Conservation (phyloP, 352 stramenopile genomes). For the Phytophthora palmivora region DNA sequence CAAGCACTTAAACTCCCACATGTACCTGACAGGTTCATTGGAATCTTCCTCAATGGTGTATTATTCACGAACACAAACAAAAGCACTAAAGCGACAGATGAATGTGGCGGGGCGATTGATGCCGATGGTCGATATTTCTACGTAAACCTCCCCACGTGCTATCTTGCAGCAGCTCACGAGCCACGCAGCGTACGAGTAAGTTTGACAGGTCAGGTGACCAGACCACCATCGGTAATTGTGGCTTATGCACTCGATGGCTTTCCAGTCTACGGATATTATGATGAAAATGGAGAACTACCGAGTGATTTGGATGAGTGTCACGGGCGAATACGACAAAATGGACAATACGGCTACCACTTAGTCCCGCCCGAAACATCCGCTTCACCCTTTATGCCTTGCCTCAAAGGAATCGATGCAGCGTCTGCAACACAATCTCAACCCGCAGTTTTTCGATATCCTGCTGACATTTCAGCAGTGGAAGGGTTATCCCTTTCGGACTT, state of each 20-base stretch:
- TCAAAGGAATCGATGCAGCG: slow-evolving; percentile 51
- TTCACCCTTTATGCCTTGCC: slow-evolving; percentile 60
- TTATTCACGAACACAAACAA: slow-evolving; percentile 46
- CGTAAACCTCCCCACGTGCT: slow-evolving; percentile 46
- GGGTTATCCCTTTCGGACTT: slow-evolving; percentile 55
- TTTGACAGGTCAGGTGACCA: neutral
- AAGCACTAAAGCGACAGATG: slow-evolving; percentile 27
- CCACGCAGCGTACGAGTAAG: slow-evolving; percentile 1
- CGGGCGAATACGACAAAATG: slow-evolving; percentile 45
- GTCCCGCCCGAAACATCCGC: slow-evolving; percentile 10
- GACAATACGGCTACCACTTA: slow-evolving; percentile 68
- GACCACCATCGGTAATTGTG: slow-evolving; percentile 41
- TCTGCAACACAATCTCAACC: slow-evolving; percentile 25
- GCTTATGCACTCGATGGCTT: slow-evolving; percentile 73
- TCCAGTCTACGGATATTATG: slow-evolving; percentile 59
- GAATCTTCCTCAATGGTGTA: slow-evolving; percentile 71
- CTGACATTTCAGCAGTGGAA: slow-evolving; percentile 56
- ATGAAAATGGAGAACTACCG: slow-evolving; percentile 53
- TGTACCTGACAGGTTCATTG: slow-evolving; percentile 40
- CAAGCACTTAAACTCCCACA: slow-evolving; percentile 30
- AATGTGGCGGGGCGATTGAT: slow-evolving; percentile 64
- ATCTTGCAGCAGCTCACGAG: slow-evolving; percentile 27
- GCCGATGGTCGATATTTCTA: slow-evolving; percentile 60
- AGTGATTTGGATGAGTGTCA: slow-evolving; percentile 67
- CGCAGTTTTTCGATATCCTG: slow-evolving; percentile 54